Evolutionary conservation across 2,329 filamentous ascomycete genomes (phyloP).

Genomic region (Hysterium pulicare): DNA sequence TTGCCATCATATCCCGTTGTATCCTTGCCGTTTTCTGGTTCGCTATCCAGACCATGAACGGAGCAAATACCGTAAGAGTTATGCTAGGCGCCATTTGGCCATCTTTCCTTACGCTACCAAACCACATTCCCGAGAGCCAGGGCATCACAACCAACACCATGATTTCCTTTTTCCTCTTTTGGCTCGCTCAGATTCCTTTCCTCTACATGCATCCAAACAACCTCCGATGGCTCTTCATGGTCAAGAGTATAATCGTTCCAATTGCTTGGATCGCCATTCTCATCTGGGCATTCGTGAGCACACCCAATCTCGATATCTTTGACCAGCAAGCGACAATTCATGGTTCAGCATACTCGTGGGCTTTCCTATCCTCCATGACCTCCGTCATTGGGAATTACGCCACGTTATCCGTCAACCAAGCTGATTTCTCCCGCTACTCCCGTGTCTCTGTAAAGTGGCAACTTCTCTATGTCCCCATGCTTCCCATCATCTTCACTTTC

Average conservation of each 20-base stretch:
- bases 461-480: slow-evolving; percentile 49
- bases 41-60: slow-evolving; percentile 64
- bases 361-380: slow-evolving; percentile 50
- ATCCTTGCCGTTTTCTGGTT: slow-evolving; percentile 61
- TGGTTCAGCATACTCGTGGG: slow-evolving; percentile 53
- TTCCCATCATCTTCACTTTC: slow-evolving; percentile 54
- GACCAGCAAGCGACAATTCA: slow-evolving; percentile 44
- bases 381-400: slow-evolving; percentile 51
- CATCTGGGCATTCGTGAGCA: slow-evolving; percentile 58
- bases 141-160: slow-evolving; percentile 58
- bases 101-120: slow-evolving; percentile 51
- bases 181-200: slow-evolving; percentile 53
- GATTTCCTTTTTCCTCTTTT: slow-evolving; percentile 58
- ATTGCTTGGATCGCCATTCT: slow-evolving; percentile 61
- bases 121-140: slow-evolving; percentile 48
- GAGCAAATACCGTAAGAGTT: slow-evolving; percentile 52
- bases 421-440: slow-evolving; percentile 57
- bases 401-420: slow-evolving; percentile 52
- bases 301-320: slow-evolving; percentile 52
- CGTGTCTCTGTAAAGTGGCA: slow-evolving; percentile 49
- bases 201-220: slow-evolving; percentile 55
- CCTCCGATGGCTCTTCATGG: slow-evolving; percentile 53
- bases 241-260: slow-evolving; percentile 48
- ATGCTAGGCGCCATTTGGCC: slow-evolving; percentile 59
- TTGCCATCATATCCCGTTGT: slow-evolving; percentile 52